A percentile compares a stretch with the other conserved stretches of the same genome.
phyloP scores from a whole-genome alignment of 352 stramenopile species.

The Phytophthora uliginosa region DNA sequence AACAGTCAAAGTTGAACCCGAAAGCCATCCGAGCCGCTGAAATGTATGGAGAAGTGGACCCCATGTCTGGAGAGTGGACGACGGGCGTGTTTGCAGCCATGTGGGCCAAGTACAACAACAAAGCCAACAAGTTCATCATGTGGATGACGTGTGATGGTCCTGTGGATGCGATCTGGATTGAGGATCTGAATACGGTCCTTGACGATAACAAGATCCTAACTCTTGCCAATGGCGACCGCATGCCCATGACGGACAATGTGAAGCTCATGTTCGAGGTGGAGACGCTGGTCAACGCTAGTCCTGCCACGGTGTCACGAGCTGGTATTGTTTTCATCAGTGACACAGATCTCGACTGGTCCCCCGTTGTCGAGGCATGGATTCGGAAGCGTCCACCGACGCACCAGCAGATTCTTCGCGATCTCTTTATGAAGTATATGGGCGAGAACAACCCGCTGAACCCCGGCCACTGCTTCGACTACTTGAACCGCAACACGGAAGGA shows the following conservation, averaged over 20 bases:
- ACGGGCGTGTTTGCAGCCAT: conserved; percentile 98
- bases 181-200: conserved; percentile 98
- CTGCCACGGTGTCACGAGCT: conserved; percentile 96
- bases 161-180: conserved; percentile 99
- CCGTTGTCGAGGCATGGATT: conserved; percentile 97
- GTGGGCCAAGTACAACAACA: conserved; percentile 99
- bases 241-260: conserved; percentile 99
- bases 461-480: conserved; percentile 97
- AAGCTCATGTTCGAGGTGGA: conserved; percentile 99
- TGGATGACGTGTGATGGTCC: conserved; percentile 99
- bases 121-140: conserved; percentile 98
- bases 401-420: conserved; percentile 90
- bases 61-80: conserved; percentile 98
- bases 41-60: conserved; percentile 99
- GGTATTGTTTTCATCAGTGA: conserved; percentile 99
- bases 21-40: conserved; percentile 98
- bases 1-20: conserved; percentile 97
- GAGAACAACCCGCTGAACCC: conserved; percentile 95
- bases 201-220: conserved; percentile 99
- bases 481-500: conserved; percentile 94
- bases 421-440: conserved; percentile 98
- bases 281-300: conserved; percentile 97
- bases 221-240: conserved; percentile 97
- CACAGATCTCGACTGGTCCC: conserved; percentile 98
- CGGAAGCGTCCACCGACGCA: conserved; percentile 90